Conservation (phyloP, 768 basidiomycete species). For the Royoungia palumana region DNA sequence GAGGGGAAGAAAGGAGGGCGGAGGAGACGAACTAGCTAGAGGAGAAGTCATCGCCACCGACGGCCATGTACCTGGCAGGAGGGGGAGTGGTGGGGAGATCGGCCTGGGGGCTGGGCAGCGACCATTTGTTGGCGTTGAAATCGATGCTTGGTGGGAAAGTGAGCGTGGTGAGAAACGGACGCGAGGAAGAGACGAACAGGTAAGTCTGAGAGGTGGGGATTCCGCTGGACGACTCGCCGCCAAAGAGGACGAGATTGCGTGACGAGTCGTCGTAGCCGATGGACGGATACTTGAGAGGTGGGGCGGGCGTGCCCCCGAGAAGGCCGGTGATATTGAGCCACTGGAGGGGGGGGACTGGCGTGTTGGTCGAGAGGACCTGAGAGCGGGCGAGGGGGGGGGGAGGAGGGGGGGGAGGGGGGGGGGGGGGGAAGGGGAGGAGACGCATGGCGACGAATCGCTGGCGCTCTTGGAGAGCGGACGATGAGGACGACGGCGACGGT, state of each 20-base stretch:
- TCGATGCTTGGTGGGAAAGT: slow-evolving; percentile 47
- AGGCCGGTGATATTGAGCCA: slow-evolving; percentile 70
- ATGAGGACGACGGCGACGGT: slow-evolving; percentile 11
- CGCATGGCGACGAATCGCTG: slow-evolving; percentile 5
- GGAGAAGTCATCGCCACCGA: slow-evolving; percentile 68
- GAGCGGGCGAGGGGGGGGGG: slow-evolving; percentile 34
- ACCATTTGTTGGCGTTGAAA: slow-evolving; percentile 60
- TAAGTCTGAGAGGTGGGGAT: slow-evolving; percentile 63
- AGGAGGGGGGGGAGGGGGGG: slow-evolving; percentile 12
- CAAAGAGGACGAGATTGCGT: slow-evolving; percentile 66
- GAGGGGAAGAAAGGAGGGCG: slow-evolving; percentile 7
- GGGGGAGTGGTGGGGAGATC: slow-evolving; percentile 48
- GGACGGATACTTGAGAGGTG: slow-evolving; percentile 67
- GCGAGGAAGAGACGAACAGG: slow-evolving; percentile 44
- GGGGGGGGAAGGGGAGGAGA: slow-evolving; percentile 10
- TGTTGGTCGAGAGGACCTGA: slow-evolving; percentile 50
- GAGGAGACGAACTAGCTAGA: slow-evolving; percentile 69
- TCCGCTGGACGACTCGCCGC: slow-evolving; percentile 67
- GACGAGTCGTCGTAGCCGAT: slow-evolving; percentile 54
- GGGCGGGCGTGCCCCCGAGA: slow-evolving; percentile 49
- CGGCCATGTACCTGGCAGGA: slow-evolving; percentile 59
- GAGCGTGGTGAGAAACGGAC: background rate
- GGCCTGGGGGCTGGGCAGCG: slow-evolving; percentile 48
- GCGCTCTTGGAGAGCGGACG: slow-evolving; percentile 29
- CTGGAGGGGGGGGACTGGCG: slow-evolving; percentile 41